A percentile compares a stretch with the other conserved stretches of the same genome.
Evolutionary conservation across 345 rosid genomes (phyloP).

Genomic region (Euphorbia pulcherrima): DNA sequence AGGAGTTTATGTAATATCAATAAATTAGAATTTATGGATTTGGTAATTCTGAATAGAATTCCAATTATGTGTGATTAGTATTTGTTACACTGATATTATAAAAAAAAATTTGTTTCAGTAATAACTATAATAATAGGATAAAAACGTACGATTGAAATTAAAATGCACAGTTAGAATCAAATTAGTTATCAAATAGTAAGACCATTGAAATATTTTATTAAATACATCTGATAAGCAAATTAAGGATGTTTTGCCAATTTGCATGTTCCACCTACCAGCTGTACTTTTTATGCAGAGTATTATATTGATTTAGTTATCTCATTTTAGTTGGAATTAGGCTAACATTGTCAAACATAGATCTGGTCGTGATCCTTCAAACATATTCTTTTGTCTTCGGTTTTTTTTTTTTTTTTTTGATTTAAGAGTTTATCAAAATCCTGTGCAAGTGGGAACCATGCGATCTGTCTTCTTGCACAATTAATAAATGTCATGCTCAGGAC

Average conservation of each 20-base stretch:
- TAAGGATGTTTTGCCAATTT: neutral
- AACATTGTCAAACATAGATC: neutral
- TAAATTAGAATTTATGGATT: neutral
- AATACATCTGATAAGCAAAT: neutral
- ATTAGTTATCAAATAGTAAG: neutral
- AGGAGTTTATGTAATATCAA: neutral
- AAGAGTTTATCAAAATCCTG: neutral
- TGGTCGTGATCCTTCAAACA: neutral
- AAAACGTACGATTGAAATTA: too few species aligned
- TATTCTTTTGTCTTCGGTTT: neutral
- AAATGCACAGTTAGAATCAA: neutral
- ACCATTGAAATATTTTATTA: neutral
- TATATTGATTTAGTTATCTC: neutral
- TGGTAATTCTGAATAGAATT: neutral
- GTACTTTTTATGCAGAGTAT: neutral
- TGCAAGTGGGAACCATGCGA: neutral
- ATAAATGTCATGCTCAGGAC: neutral
- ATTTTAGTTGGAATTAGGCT: slow-evolving; percentile 11
- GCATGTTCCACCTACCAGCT: neutral
- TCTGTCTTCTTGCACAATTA: neutral
- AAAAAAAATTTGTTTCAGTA: neutral
- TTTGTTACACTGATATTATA: too few species aligned
- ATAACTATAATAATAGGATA: neutral
- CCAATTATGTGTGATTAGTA: neutral
- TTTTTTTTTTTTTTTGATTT: neutral